Evolutionary conservation across 768 basidiomycete species (phyloP).

Genomic region (Amanita fuliginea): DNA sequence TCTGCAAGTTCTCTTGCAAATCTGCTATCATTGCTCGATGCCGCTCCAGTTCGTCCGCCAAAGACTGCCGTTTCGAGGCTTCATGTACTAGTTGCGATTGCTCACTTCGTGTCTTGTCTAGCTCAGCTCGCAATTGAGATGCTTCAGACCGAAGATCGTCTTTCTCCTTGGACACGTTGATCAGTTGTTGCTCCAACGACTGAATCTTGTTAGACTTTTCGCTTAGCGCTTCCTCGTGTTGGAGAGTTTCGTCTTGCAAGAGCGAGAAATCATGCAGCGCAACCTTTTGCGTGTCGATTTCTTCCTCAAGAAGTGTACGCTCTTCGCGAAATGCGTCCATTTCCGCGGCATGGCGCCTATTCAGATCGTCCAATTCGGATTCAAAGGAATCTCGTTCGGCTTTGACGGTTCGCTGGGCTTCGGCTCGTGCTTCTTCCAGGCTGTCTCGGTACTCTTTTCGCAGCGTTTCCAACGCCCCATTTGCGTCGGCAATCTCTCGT

Average conservation of each 20-base stretch:
- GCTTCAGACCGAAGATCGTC: conserved; percentile 34
- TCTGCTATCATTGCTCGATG: conserved; percentile 71
- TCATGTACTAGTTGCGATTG: conserved; percentile 58
- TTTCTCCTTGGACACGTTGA: conserved; percentile 31
- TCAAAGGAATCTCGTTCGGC: conserved; percentile 39
- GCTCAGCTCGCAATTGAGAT: conserved; percentile 43
- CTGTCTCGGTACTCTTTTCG: conserved; percentile 29
- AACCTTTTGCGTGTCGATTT: conserved; percentile 51
- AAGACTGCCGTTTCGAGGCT: conserved; percentile 63
- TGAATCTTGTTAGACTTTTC: conserved; percentile 39
- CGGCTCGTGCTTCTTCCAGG: conserved; percentile 17
- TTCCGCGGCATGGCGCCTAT: conserved; percentile 36
- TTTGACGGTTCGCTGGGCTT: conserved; percentile 13
- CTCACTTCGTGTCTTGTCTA: conserved; percentile 45
- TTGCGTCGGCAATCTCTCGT: conserved; percentile 23
- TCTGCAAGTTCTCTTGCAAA: conserved; percentile 66
- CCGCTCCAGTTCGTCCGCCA: conserved; percentile 64
- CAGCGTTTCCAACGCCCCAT: conserved; percentile 22
- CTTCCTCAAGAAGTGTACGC: conserved; percentile 37
- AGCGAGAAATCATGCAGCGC: conserved; percentile 39
- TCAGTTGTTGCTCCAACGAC: conserved; percentile 40
- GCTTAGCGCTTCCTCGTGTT: conserved; percentile 35
- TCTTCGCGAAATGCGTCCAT: conserved; percentile 35
- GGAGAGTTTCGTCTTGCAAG: conserved; percentile 28
- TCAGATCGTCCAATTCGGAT: conserved; percentile 36